Evolutionary conservation across 768 basidiomycete genomes (phyloP), one percentile per base, ranked within the genome.

Genomic region (Gelatoporia subvermispora): DNA sequence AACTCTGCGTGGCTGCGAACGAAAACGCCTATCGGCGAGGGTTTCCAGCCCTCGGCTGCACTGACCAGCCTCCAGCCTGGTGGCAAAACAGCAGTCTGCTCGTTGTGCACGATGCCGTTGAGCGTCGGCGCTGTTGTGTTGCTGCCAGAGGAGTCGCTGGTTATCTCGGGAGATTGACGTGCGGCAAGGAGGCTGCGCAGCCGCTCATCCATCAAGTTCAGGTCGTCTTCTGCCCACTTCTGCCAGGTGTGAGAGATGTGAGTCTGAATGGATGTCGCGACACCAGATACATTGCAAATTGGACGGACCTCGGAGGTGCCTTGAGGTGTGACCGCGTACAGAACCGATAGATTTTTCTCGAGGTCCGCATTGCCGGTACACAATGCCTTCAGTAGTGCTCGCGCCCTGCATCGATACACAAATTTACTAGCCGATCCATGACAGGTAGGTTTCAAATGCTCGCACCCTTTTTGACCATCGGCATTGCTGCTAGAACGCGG

Each of bases 1-100:
- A 31, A 13, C 28, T 31, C 28, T 31, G 28, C 28, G 13, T 31
- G 28, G 28, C 28, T 31, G 28, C 38, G 25, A 10, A 62, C 55
- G 50, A 69, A 76, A 43, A 85, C 71, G 8, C 88, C 88, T 39
- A 90, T 82, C 4, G 88, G 86, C 58, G 78, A 82, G 2, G 81
- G 73, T 52, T 68, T 72, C 88, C 88, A 88, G 34, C 64, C 63
- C 15, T 66, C 67, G 16, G 54, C 64, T 18, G 61, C 61, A 23
- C 72, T 66, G 11, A 82, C 65, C 36, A 71, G 47, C 43, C 69
- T 69, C 85, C 88, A 89, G 18, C 85, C 87, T 8, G 56, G 50
- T 1, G 67, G 62, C 7, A 68, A 41, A 15, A 35, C 35, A 15
- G 35, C 9, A 39, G 1, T 17, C n/a, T 40, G 34, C 13, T 24